Base-by-base conservation (phyloP, 768 basidiomycete species). In the Boletus rex-veris region DNA sequence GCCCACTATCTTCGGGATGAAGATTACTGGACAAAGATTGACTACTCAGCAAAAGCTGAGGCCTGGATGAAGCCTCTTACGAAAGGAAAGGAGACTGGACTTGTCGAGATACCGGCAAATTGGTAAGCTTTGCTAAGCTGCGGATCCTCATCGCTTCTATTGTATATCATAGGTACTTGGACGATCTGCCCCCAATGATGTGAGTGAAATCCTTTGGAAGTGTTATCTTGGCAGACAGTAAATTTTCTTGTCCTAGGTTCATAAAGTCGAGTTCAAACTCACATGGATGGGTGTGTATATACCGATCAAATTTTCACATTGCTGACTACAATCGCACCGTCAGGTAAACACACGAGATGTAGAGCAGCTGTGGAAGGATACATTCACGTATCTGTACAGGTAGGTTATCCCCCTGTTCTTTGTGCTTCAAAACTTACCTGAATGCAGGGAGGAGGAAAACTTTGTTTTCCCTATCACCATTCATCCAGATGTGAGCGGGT, bases 381-480 rank as follows among this genome's bases (percentile, higher is more conserved):
- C 77, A 50, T 88, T 88, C 65, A 77, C 80, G 2, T 88, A 88
- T 62, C 79, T 77, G 46, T 87, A 87, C 66, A 71, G 80, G 83
- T 80, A 57, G 61, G 33, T 38, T 10, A 28, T 30, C 30, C 15
- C 26, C 11, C 11, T 41, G 12, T 28, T 28, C 28, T 28, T 28
- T 28, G 28, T 28, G 28, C 28, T 28, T 28, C 28, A 8, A 28
- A 28, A 28, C 28, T 28, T 28, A 28, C 7, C 26, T 28, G 28
- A 28, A 8, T 40, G 26, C 51, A 81, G 82, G 42, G 83, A 84
- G 57, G 80, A 85, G 66, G 78, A 81, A 58, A 76, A 80, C 64
- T 84, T 86, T 53, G 77, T 84, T n/a, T 85, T 88, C 60, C 86
- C 86, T 0, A 79, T 90, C 53, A 89, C 88, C 3, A 86, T 91